Conservation (phyloP, 176 grass and related monocot species). For the Carex kokanica region DNA sequence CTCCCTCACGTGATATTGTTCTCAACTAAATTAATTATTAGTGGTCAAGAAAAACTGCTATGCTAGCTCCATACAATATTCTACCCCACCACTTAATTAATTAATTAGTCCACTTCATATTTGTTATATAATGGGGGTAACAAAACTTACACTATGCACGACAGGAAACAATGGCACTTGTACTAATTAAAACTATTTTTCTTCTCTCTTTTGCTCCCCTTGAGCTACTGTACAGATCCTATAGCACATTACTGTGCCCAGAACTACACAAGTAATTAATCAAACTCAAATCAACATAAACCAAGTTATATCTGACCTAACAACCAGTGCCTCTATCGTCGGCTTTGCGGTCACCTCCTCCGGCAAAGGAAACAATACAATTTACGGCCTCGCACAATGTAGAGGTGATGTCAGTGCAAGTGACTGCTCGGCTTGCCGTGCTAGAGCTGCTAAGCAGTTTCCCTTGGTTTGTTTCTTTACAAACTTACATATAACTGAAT, state of each 20-base stretch:
- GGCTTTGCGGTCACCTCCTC: slow-evolving; percentile 40
- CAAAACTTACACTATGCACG: not conserved
- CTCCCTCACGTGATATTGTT: too few species aligned
- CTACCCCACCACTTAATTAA: not conserved
- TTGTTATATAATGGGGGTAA: not conserved
- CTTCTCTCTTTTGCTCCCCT: slow-evolving; percentile 27
- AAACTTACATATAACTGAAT: not conserved
- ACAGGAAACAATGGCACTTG: slow-evolving; percentile 39
- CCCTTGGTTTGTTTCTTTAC: not conserved
- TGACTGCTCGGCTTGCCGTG: slow-evolving; percentile 46
- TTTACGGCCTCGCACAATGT: slow-evolving; percentile 78
- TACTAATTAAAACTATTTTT: slow-evolving; percentile 20
- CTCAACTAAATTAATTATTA: too few species aligned
- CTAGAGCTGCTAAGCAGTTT: slow-evolving; percentile 20
- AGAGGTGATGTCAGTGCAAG: slow-evolving; percentile 47
- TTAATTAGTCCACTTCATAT: not conserved
- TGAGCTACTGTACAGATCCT: slow-evolving; percentile 30
- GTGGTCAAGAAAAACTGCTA: too few species aligned
- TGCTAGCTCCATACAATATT: not conserved
- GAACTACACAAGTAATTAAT: slow-evolving; percentile 16
- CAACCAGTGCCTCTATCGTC: slow-evolving; percentile 27
- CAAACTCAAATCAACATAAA: slow-evolving; percentile 41
- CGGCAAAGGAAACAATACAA: slow-evolving; percentile 18
- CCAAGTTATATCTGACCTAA: slow-evolving; percentile 36
- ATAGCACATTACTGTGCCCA: slow-evolving; percentile 40